Conservation (phyloP, 2,329 filamentous ascomycete species). For the Colletotrichum lupini region DNA sequence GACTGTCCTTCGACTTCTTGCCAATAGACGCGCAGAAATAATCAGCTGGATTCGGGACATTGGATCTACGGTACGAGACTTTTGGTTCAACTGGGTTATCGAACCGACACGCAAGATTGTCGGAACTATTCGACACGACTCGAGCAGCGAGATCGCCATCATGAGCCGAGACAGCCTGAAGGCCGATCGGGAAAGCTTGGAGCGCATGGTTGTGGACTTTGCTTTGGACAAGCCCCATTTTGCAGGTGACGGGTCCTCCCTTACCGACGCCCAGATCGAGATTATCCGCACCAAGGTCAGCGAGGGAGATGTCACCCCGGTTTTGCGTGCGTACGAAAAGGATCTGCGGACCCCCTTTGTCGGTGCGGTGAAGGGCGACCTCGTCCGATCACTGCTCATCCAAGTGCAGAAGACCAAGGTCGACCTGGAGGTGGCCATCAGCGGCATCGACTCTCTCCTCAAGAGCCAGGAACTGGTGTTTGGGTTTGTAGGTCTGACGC, state of each 20-base stretch:
- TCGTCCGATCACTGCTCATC: constrained; percentile 90
- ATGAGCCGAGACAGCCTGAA: constrained; percentile 94
- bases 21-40: constrained; percentile 81
- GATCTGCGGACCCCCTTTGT: constrained; percentile 85
- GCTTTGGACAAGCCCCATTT: constrained; percentile 82
- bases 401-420: constrained; percentile 99
- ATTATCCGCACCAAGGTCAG: constrained; percentile 83
- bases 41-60: constrained; percentile 82
- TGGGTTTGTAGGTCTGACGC: constrained; percentile 94
- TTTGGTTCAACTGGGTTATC: constrained; percentile 97
- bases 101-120: constrained; percentile 86
- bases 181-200: constrained; percentile 89
- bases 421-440: constrained; percentile 95
- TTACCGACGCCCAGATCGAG: constrained; percentile 77
- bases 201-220: constrained; percentile 99
- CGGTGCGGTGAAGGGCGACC: constrained; percentile 85
- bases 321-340: constrained; percentile 90
- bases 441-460: constrained; percentile 91
- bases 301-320: constrained; percentile 92
- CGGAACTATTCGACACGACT: constrained; percentile 91
- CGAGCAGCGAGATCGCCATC: constrained; percentile 92
- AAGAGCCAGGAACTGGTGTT: constrained; percentile 98
- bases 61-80: constrained; percentile 83
- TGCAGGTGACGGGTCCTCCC: constrained; percentile 55
- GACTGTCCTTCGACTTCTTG: constrained; percentile 83